phyloP scores from a whole-genome alignment of 441 rosid species.

The Erodium texanum region DNA sequence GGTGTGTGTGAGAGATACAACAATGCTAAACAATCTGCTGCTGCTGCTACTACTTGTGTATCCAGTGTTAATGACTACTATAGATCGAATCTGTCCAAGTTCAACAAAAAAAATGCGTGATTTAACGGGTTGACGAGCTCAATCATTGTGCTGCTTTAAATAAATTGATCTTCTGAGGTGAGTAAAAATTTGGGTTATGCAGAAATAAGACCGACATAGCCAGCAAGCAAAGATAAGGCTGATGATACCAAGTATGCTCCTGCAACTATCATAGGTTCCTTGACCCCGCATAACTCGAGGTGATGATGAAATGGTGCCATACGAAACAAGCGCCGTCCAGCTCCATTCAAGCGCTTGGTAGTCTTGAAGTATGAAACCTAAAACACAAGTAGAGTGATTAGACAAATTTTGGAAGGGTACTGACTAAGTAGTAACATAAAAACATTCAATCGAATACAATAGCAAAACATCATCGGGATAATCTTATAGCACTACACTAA shows the following conservation, averaged over 20 bases:
- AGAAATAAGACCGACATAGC: slow-evolving; percentile 62
- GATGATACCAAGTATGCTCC: slow-evolving; percentile 53
- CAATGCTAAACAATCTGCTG: not conserved
- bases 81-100: too few species aligned
- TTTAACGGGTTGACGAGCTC: not conserved
- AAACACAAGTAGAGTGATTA: slow-evolving; percentile 9
- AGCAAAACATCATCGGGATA: too few species aligned
- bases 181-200: slow-evolving; percentile 27
- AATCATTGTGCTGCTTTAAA: too few species aligned
- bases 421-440: not conserved
- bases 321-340: slow-evolving; percentile 40
- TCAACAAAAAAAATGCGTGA: too few species aligned
- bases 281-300: slow-evolving; percentile 48
- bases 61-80: too few species aligned
- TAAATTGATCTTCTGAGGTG: not conserved
- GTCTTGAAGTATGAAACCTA: slow-evolving; percentile 46
- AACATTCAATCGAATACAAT: too few species aligned
- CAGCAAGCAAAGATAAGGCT: slow-evolving; percentile 57
- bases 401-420: not conserved
- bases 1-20: not conserved
- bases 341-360: slow-evolving; percentile 38
- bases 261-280: slow-evolving; percentile 58
- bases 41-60: not conserved
- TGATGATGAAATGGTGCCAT: slow-evolving; percentile 66
- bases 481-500: too few species aligned